Conservation (phyloP, 2,329 filamentous ascomycete species). For the Trichoderma aggressivum region DNA sequence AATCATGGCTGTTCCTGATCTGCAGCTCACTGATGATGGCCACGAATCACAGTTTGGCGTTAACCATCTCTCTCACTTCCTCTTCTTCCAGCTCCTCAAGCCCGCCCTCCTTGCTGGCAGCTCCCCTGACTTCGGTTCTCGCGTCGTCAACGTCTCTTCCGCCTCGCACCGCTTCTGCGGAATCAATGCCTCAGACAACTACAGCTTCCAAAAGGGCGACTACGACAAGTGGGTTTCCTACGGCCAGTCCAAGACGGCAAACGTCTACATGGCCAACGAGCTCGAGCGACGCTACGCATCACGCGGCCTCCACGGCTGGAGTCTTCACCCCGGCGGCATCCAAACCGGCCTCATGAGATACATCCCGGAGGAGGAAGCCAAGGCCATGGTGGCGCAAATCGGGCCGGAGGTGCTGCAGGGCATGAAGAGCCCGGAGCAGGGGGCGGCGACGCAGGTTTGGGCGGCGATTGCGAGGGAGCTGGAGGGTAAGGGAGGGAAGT, state of each 20-base stretch:
- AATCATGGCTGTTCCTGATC: constrained; percentile 33
- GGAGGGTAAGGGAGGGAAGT: constrained; percentile 46
- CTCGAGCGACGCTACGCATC: constrained; percentile 46
- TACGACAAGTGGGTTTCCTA: constrained; percentile 38
- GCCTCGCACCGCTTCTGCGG: background rate
- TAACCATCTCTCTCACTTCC: constrained; percentile 29
- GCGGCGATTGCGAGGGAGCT: constrained; percentile 41
- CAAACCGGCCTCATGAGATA: background rate
- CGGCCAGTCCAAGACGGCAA: constrained; percentile 47
- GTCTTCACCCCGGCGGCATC: constrained; percentile 44
- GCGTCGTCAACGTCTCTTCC: constrained; percentile 10
- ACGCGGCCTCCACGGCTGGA: constrained; percentile 38
- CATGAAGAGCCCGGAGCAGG: constrained; percentile 33
- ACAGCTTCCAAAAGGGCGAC: constrained; percentile 22
- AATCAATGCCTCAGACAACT: constrained; percentile 16
- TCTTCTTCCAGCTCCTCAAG: constrained; percentile 29
- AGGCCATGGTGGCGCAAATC: background rate
- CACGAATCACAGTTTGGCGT: constrained; percentile 27
- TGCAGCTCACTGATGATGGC: constrained; percentile 22
- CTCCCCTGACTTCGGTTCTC: constrained; percentile 2
- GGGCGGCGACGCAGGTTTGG: constrained; percentile 47
- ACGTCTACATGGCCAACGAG: constrained; percentile 48
- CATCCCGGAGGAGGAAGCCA: background rate
- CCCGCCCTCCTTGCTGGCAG: background rate
- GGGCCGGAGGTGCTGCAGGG: background rate